Base-by-base conservation (phyloP, 2,329 filamentous ascomycete genomes). In the Arthrobotrys pseudoclavata region DNA sequence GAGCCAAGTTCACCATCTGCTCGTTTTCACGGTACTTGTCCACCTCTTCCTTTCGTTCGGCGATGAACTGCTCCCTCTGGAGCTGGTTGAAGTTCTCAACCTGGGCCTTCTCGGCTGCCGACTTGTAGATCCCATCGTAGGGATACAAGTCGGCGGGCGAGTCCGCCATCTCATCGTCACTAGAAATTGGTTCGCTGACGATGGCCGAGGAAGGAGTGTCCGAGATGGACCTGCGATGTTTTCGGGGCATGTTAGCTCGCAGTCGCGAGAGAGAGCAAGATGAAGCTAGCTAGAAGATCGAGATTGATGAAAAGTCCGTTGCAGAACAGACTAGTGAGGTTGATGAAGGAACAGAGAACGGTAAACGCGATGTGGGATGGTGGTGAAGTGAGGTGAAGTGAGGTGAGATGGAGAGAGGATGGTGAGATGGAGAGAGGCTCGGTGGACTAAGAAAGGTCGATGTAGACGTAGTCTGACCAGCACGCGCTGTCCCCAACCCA, bases 71-170 rank as follows among this genome's bases (percentile, higher is more conserved):
- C 84, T 99, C 96, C 79, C 95, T 91, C 82, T 97, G 91, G 63
- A 98, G 91, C 85, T 98, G 94, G 31, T 94, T 91, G 88, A 97
- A 90, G 70, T 87, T 88, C 88, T 96, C 90, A 79, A 99, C 96
- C 63, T 91, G 87, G 6, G 87, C 87, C 84, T 92, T 94, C 82
- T 96, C 92, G 45, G 89, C 87, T 52, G 89, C 87, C 80, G 89
- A 92, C 81, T 89, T 88, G 83, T 93, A 96, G 82, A 96, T 90
- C 81, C 95, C 94, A 80, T 99, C 96, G 79, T 97, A 88, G 0
- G 95, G 94, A 82, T 96, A 96, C 69, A 90, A 82, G 83, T 91
- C 86, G 82, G 91, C 88, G 4, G 48, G 48, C 7, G 47, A 24
- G 26, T 69, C 62, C 10, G 53, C 61, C 22, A 62, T 60, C 20